phyloP scores from a whole-genome alignment of 164 flowering plant genomes.

The Piper longum region DNA sequence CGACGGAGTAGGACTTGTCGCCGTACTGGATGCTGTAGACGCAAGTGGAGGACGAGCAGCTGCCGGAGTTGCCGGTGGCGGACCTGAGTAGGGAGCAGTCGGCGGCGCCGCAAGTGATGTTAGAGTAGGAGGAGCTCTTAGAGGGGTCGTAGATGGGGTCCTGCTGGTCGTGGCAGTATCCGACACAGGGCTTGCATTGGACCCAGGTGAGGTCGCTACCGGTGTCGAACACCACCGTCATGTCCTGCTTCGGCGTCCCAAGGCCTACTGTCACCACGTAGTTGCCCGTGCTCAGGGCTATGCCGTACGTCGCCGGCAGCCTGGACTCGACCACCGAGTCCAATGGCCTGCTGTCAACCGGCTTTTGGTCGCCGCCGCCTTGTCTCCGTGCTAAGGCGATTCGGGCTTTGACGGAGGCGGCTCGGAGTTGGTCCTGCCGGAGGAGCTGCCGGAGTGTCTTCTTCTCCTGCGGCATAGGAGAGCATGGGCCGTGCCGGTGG shows the following conservation, averaged over 20 bases:
- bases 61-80: slow-evolving; percentile 21
- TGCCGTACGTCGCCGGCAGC: slow-evolving; percentile 29
- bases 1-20: slow-evolving; percentile 32
- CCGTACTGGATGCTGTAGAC: slow-evolving; percentile 38
- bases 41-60: slow-evolving; percentile 27
- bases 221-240: slow-evolving; percentile 27
- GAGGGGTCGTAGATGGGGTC: slow-evolving; percentile 34
- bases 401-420: slow-evolving; percentile 20
- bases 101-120: slow-evolving; percentile 23
- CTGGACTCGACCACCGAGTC: background rate
- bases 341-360: background rate
- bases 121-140: slow-evolving; percentile 19
- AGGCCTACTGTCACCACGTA: slow-evolving; percentile 52
- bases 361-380: background rate
- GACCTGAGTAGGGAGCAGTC: slow-evolving; percentile 17
- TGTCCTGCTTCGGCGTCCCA: slow-evolving; percentile 45
- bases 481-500: slow-evolving; percentile 52
- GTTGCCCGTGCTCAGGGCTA: slow-evolving; percentile 29
- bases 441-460: slow-evolving; percentile 19
- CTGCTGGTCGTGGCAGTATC: slow-evolving; percentile 27
- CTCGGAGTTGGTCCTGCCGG: slow-evolving; percentile 31
- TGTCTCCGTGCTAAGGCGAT: background rate
- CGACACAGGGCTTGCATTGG: slow-evolving; percentile 42
- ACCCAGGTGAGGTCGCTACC: slow-evolving; percentile 58
- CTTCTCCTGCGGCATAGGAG: slow-evolving; percentile 3